Percentiles rank a stretch among this genome's conserved stretches.
phyloP scores from a whole-genome alignment of 805 yeast species.

The Saccharomycopsis babjevae region DNA sequence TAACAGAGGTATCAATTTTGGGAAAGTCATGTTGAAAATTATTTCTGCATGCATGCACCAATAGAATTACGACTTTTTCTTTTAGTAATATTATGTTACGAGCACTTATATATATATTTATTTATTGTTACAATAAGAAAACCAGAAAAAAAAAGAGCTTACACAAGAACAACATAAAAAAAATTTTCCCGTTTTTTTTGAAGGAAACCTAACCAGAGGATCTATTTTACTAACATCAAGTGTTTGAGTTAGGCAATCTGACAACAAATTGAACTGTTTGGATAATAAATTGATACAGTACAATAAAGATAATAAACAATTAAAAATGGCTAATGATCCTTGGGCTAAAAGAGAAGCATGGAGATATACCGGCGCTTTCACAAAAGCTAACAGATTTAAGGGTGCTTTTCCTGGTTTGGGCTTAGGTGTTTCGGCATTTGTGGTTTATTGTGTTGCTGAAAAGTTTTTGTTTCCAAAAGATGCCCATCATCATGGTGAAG shows the following conservation, averaged over 20 bases:
- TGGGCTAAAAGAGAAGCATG: conserved; percentile 73
- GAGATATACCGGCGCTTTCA: conserved; percentile 80
- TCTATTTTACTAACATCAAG: too few species aligned
- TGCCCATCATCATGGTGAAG: conserved; percentile 16
- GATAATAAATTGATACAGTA: conserved; percentile 33
- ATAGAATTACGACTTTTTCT: background rate
- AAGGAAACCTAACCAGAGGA: background rate
- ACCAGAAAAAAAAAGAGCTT: background rate
- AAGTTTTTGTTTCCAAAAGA: conserved; percentile 19
- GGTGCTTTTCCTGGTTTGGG: conserved; percentile 76
- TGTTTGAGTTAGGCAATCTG: too few species aligned
- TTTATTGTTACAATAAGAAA: background rate
- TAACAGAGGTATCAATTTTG: background rate
- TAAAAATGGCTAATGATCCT: conserved; percentile 30
- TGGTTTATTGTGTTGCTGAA: conserved; percentile 41
- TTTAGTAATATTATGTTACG: background rate
- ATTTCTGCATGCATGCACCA: background rate
- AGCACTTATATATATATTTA: background rate
- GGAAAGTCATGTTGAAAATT: background rate
- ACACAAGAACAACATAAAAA: background rate
- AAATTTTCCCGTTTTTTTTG: background rate
- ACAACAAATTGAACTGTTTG: conserved; percentile 50
- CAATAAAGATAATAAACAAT: background rate
- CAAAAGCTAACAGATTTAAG: conserved; percentile 56
- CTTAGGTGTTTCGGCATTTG: conserved; percentile 66